Base-by-base conservation (phyloP, 2,329 filamentous ascomycete genomes). In the Didymella exigua region DNA sequence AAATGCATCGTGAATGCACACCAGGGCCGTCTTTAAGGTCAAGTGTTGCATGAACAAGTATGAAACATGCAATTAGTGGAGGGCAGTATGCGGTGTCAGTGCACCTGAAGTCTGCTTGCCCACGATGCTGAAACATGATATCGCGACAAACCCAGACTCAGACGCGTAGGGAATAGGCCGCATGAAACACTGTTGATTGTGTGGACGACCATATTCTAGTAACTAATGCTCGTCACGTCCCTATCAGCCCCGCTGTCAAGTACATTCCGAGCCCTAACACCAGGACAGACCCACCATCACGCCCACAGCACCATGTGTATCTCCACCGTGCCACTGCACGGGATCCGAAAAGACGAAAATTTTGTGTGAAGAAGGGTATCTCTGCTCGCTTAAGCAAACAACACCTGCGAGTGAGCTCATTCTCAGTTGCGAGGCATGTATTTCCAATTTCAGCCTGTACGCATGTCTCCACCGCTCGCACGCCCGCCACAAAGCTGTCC, bases 371-470 rank as follows among this genome's bases (percentile, higher is more conserved):
- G 64, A 70, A 72, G 71, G 71, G 69, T 73, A 74, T 74, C 62
- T 72, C 67, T 67, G 65, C 68, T 70, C 71, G 66, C 66, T 52
- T 56, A 67, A 71, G 67, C 67, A 68, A 68, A 72, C 58, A 67
- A 70, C 62, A 64, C 47, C 59, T 59, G 67, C 66, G 69, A 71
- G 68, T 64, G 67, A 72, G 69, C 65, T 63, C 67, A 38, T 23
- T 38, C 36, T 38, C 21, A 38, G 36, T 43, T 54, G 64, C 70
- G 66, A 61, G 67, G 59, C 51, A 56, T 62, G 51, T 61, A 62
- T 64, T 58, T 63, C 63, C 69, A 72, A 75, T 74, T 74, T 75
- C 61, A 68, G 65, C 69, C 68, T 70, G 59, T 66, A 36, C 62
- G 58, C 49, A 57, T 65, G 33, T 49, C 47, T 60, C 65, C 59